A percentile compares a stretch with the other conserved stretches of the same genome.
Conservation (phyloP, 2,329 filamentous ascomycete genomes). For the Diaporthe helianthi region DNA sequence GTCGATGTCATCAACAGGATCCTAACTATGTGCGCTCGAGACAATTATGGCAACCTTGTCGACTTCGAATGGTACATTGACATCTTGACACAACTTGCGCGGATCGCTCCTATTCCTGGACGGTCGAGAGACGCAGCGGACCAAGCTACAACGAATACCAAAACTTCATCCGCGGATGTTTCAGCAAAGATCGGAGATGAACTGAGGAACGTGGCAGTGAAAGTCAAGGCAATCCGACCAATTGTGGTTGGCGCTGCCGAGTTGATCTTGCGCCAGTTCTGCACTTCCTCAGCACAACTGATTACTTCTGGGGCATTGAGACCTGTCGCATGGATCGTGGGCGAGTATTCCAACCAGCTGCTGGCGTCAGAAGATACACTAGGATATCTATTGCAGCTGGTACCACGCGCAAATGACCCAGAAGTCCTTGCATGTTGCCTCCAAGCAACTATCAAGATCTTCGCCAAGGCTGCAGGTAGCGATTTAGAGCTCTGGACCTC, state of each 20-base stretch:
- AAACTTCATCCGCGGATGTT: slow-evolving; percentile 53
- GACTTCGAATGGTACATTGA: slow-evolving; percentile 99
- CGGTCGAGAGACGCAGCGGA: slow-evolving; percentile 48
- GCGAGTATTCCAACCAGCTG: slow-evolving; percentile 83
- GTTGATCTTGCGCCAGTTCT: slow-evolving; percentile 69
- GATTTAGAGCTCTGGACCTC: slow-evolving; percentile 72
- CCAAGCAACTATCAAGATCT: slow-evolving; percentile 86
- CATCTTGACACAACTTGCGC: slow-evolving; percentile 83
- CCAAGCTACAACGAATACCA: slow-evolving; percentile 41
- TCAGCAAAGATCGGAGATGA: slow-evolving; percentile 82
- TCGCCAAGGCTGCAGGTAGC: slow-evolving; percentile 73
- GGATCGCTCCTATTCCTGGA: slow-evolving; percentile 65
- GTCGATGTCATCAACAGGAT: slow-evolving; percentile 83
- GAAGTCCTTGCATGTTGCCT: slow-evolving; percentile 79
- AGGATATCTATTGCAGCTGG: slow-evolving; percentile 73
- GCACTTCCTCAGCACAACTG: slow-evolving; percentile 60
- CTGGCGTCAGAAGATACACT: slow-evolving; percentile 75
- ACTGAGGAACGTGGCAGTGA: slow-evolving; percentile 87
- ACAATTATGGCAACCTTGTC: slow-evolving; percentile 83
- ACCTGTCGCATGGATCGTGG: slow-evolving; percentile 83
- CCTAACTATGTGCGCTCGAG: slow-evolving; percentile 85
- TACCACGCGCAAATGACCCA: slow-evolving; percentile 63
- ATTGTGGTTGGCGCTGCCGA: slow-evolving; percentile 87
- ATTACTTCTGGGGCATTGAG: slow-evolving; percentile 72
- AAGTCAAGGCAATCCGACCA: slow-evolving; percentile 82